Percentiles rank a stretch among this genome's conserved stretches.
phyloP scores from a whole-genome alignment of 2,329 filamentous ascomycete species.

The Colletotrichum trifolii region DNA sequence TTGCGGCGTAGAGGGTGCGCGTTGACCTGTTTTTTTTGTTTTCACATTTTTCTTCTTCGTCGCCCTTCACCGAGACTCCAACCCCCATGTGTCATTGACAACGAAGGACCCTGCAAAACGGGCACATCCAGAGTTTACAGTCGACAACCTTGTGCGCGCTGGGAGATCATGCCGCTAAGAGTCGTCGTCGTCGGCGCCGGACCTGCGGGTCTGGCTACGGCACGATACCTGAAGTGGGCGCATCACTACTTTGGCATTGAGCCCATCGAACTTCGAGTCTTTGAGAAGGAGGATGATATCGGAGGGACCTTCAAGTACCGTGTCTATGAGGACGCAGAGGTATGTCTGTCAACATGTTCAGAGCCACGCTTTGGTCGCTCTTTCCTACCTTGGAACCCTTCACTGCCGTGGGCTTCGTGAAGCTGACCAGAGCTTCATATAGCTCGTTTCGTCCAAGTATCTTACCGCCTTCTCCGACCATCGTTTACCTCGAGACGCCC shows the following conservation, averaged over 20 bases:
- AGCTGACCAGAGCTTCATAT: conserved; percentile 5
- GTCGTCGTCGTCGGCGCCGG: conserved; percentile 58
- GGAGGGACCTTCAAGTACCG: conserved; percentile 61
- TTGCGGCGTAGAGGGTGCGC: conserved; percentile 14
- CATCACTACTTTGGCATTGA: conserved; percentile 51
- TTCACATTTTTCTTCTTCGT: too few relatives aligned
- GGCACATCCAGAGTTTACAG: neutral
- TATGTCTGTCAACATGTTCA: conserved; percentile 2
- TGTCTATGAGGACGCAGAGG: conserved; percentile 59
- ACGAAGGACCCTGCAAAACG: conserved; percentile 22
- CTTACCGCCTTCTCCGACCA: conserved; percentile 63
- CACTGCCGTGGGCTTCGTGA: neutral
- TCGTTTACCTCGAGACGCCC: conserved; percentile 51
- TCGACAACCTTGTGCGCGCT: neutral
- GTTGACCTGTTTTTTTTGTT: neutral
- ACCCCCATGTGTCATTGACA: conserved; percentile 14
- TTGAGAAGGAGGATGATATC: conserved; percentile 56
- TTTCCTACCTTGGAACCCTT: too few relatives aligned
- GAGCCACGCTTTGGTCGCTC: too few relatives aligned
- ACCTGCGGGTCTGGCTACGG: conserved; percentile 54
- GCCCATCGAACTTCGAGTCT: conserved; percentile 55
- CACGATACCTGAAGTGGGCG: conserved; percentile 54
- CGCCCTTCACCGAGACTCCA: too few relatives aligned
- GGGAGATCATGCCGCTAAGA: conserved; percentile 24
- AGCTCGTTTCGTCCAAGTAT: conserved; percentile 60